These are phyloP conservation scores for Artemisia princeps DNA, from an alignment of 140 eudicot species.

Conservation along the genomic window DNA sequence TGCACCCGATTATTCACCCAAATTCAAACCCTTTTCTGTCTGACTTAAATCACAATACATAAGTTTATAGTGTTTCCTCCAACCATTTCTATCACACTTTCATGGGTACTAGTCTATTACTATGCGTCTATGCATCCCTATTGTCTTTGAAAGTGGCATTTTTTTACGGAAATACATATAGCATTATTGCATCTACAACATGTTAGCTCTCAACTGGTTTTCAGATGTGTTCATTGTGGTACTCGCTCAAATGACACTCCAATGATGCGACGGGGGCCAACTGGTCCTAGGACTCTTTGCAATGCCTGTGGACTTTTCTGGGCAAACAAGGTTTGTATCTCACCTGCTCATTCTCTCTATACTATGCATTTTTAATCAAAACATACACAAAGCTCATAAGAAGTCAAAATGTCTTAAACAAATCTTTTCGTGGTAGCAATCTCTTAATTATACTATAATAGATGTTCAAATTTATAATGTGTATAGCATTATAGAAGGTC, in stretches of 20 bases:
- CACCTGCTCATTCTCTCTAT: background rate
- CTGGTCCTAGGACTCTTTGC: constrained; percentile 69
- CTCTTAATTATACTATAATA: no score
- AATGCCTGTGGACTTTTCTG: constrained; percentile 75
- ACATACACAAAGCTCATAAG: no score
- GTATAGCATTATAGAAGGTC: no score
- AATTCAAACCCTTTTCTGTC: constrained; percentile 3
- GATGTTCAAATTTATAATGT: no score
- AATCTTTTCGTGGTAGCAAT: no score
- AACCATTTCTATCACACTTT: constrained; percentile 3
- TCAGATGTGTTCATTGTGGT: constrained; percentile 60
- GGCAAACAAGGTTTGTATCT: constrained; percentile 57
- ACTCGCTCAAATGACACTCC: constrained; percentile 49
- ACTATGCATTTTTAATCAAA: background rate
- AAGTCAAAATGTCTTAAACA: no score
- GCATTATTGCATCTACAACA: constrained; percentile 3
- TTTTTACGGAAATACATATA: background rate
- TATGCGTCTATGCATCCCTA: background rate
- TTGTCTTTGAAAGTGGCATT: constrained; percentile 7
- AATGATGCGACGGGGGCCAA: constrained; percentile 73
- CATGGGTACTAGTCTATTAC: background rate
- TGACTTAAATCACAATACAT: constrained; percentile 9
- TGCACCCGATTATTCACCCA: background rate
- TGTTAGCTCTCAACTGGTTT: constrained; percentile 15
- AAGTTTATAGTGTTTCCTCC: background rate